Evolutionary conservation across 1,284 basidiomycete genomes (phyloP).

Genomic region (Marasmius tenuissimus): DNA sequence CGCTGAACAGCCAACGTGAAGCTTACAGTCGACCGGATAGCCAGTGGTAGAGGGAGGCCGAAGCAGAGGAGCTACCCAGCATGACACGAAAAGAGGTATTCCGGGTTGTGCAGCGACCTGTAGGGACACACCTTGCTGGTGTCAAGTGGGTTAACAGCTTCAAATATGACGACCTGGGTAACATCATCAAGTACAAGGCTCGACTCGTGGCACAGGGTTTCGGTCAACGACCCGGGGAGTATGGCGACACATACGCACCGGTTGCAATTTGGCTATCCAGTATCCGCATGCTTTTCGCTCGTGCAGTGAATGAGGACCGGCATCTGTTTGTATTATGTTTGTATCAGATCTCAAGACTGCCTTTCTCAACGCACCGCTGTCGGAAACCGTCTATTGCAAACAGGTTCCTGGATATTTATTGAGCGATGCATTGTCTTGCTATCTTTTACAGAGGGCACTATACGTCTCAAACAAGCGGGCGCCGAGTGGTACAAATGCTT

Average conservation of each 20-base stretch:
- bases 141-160: slow-evolving; percentile 26
- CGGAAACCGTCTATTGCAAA: slow-evolving; percentile 28
- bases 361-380: slow-evolving; percentile 29
- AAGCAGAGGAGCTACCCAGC: neutral
- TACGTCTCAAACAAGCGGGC: slow-evolving; percentile 33
- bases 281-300: slow-evolving; percentile 13
- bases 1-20: neutral
- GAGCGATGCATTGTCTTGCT: neutral
- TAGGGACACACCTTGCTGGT: slow-evolving; percentile 10
- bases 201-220: slow-evolving; percentile 19
- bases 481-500: slow-evolving; percentile 24
- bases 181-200: slow-evolving; percentile 10
- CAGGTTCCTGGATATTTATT: slow-evolving; percentile 25
- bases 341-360: slow-evolving; percentile 31
- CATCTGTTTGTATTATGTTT: slow-evolving; percentile 12
- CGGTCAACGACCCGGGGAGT: slow-evolving; percentile 13
- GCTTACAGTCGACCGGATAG: neutral
- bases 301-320: neutral
- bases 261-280: slow-evolving; percentile 11
- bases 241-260: slow-evolving; percentile 16
- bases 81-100: neutral
- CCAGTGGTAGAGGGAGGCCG: neutral
- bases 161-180: slow-evolving; percentile 13
- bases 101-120: slow-evolving; percentile 7
- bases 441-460: slow-evolving; percentile 10